Base-by-base conservation (phyloP, 108 stramenopile species). In the Phaeodactylum tricornutum region DNA sequence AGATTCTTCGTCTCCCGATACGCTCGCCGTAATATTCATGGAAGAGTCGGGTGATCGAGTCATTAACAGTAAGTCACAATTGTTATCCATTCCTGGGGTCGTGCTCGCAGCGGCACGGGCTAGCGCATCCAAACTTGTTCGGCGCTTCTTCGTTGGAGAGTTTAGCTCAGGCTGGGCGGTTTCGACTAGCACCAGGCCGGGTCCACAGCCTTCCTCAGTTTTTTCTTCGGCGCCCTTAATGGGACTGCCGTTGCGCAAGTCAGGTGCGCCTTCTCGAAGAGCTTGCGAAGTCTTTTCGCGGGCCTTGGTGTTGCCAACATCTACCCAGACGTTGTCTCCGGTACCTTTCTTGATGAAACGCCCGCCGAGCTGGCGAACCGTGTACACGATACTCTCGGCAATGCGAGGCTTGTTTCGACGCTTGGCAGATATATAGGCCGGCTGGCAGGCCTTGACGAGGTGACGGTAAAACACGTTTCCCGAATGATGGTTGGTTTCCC, bases 271-370 rank as follows among this genome's bases (percentile, higher is more conserved):
- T 53, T 87, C 85, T 26, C 85, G 59, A 21, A 87, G 60, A 29
- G 80, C 80, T 64, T 87, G 85, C 15, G 69, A 64, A 1, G 85
- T 82, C 59, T 87, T 87, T 51, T 78, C 79, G 27, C 72, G 43
- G 0, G 85, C 85, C 67, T 79, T 79, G 45, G 55, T 69, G 29
- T 77, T 75, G 1, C 75, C 85, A 2, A 77, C 73, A 58, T 81
- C 80, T 19, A 48, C 57, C 66, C 71, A 71, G 14, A 38, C 22
- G 9, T 31, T 28, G 30, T 19, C 5, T 4, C 37, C 28, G 6
- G 27, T 9, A 29, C 70, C 67, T 53, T 77, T 84, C 64, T 77
- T 84, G 43, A 89, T 62, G 62, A 89, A 89, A 4, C 80, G 74
- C 2, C 87, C 87, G 21, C 72, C 66, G 38, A 44, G 55, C 8